A percentile compares a stretch with the other conserved stretches of the same genome.
phyloP scores from a whole-genome alignment of 2,329 filamentous ascomycete species.

The Chaetomium strumarium region DNA sequence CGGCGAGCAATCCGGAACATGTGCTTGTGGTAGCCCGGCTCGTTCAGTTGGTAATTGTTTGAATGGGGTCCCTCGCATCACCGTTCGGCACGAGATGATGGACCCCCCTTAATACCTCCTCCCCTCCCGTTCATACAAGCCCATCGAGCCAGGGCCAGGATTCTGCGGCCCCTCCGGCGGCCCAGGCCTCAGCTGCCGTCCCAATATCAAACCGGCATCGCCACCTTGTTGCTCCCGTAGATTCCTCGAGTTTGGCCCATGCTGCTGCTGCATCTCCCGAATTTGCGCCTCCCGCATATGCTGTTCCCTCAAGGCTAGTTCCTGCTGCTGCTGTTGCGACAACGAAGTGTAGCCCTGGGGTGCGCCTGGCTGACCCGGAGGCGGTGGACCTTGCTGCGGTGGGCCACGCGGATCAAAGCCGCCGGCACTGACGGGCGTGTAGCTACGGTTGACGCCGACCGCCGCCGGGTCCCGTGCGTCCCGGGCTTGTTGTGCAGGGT shows the following conservation, averaged over 20 bases:
- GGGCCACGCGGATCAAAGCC: constrained; percentile 24
- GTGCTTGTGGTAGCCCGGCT: too few species aligned
- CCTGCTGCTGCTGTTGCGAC: constrained; percentile 3
- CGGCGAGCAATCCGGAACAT: neutral
- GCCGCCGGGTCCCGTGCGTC: neutral
- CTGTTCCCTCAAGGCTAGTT: neutral
- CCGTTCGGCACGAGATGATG: too few species aligned
- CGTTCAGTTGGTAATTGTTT: too few species aligned
- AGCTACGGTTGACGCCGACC: constrained; percentile 3
- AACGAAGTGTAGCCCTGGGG: neutral
- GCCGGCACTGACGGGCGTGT: constrained; percentile 25
- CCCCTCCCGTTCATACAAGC: neutral
- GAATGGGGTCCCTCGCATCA: too few species aligned
- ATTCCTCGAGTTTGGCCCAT: neutral
- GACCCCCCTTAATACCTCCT: neutral
- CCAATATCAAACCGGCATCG: neutral
- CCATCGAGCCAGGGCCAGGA: neutral
- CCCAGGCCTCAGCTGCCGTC: constrained; percentile 8
- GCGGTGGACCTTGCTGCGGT: neutral
- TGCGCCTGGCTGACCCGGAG: constrained; percentile 2
- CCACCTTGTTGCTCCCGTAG: neutral
- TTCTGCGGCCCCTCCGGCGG: neutral
- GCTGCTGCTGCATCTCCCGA: constrained; percentile 4
- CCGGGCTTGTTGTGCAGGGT: constrained; percentile 10
- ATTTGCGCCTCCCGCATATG: constrained; percentile 13